Base-by-base conservation (phyloP, 2,329 filamentous ascomycete species). In the Corniculantispora saksenae region DNA sequence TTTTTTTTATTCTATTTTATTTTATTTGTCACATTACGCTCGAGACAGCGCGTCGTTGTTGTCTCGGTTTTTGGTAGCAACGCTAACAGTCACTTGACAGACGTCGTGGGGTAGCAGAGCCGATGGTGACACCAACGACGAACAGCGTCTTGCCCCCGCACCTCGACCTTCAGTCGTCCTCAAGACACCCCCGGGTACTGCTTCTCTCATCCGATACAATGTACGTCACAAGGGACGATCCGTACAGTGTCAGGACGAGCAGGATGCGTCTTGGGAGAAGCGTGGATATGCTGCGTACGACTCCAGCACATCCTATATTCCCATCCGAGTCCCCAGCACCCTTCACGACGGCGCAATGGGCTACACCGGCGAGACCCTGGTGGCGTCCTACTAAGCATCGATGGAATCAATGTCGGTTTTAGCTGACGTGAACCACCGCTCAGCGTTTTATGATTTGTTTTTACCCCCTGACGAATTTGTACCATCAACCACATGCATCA, bases 61-160 rank as follows among this genome's bases (percentile, higher is more conserved):
- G 15, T 57, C 55, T 32, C 10, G 32, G 32, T 32, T 32, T 32
- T 32, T 32, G 32, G 32, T 32, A 32, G 32, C 32, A 40, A 29
- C 19, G 13, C 58, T 67, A 66, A 66, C 61, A 40, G 23, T 64
- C 43, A 27, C 47, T 43, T 32, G 55, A 66, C 75, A 97, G 94
- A 97, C 94, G 53, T 94, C 93, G 61, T 97, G 94, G 94, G 94
- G 94, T 74, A 97, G 93, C 79, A 90, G 94, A 78, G 92, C 93
- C 72, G 94, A 95, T 72, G 94, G 93, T 74, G 94, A 97, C 78
- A 86, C 90, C 70, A 91, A 96, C 78, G 91, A 96, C 77, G 85
- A 85, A 68, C 84, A 88, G 70, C 89, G 91, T 73, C 88, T 92
- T 81, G 86, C 79, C 47, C 81, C 76, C 38, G 77, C 79, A 45